Conservation (phyloP, 257 asterid species). For the Asclepias syriaca region DNA sequence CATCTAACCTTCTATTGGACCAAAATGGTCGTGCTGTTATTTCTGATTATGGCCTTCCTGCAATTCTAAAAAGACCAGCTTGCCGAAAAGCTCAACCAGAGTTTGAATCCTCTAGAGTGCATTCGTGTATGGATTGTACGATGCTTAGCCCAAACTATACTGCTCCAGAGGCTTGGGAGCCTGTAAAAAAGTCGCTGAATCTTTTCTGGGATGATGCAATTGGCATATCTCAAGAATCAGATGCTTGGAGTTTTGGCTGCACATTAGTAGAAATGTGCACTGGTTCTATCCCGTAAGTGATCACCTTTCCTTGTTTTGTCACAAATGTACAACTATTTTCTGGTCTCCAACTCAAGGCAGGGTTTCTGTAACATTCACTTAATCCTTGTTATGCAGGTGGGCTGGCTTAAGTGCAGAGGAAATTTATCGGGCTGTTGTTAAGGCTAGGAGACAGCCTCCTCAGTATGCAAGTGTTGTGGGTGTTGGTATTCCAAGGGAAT, state of each 20-base stretch:
- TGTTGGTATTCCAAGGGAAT: constrained; percentile 92
- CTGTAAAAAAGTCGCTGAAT: constrained; percentile 82
- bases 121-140: constrained; percentile 99
- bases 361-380: constrained; percentile 20
- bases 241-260: constrained; percentile 99
- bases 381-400: constrained; percentile 62
- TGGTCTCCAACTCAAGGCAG: neutral
- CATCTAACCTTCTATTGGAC: constrained; percentile 94
- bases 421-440: constrained; percentile 84
- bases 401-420: constrained; percentile 87
- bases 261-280: constrained; percentile 99
- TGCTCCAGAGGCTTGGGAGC: constrained; percentile 99
- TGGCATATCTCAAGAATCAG: constrained; percentile 95
- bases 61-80: constrained; percentile 73
- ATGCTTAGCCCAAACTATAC: constrained; percentile 96
- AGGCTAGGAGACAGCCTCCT: constrained; percentile 82
- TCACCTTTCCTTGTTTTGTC: constrained; percentile 14
- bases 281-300: constrained; percentile 93
- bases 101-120: constrained; percentile 65
- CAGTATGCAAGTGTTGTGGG: constrained; percentile 96
- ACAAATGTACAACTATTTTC: neutral
- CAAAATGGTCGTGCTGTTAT: constrained; percentile 88
- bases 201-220: constrained; percentile 97
- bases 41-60: constrained; percentile 96
- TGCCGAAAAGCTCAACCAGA: constrained; percentile 84